A percentile compares a stretch with the other conserved stretches of the same genome.
phyloP scores from a whole-genome alignment of 2,329 filamentous ascomycete species.

The Clonostachys chloroleuca region DNA sequence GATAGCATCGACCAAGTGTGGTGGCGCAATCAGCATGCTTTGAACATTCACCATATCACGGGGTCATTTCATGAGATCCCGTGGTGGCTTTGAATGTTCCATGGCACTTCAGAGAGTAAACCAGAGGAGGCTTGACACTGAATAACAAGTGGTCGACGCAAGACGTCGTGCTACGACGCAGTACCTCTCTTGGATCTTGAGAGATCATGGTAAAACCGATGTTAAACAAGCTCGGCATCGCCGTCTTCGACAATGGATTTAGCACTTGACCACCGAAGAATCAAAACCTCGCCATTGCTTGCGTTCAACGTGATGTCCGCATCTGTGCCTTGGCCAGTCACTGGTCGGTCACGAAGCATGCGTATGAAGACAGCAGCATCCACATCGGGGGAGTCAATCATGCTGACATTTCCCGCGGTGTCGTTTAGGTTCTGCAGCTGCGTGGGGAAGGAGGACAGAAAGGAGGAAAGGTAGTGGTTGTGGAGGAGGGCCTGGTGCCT shows the following conservation, averaged over 20 bases:
- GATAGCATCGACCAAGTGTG: no score
- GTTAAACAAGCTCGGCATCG: slow-evolving; percentile 54
- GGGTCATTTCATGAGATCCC: no score
- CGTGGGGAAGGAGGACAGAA: slow-evolving; percentile 76
- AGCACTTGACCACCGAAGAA: slow-evolving; percentile 72
- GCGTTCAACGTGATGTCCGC: slow-evolving; percentile 56
- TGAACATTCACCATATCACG: no score
- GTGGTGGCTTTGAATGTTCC: no score
- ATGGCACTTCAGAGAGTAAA: no score
- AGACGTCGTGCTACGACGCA: no score
- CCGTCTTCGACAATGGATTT: slow-evolving; percentile 52
- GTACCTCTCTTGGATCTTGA: background rate
- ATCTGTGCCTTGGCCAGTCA: slow-evolving; percentile 59
- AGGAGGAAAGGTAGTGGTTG: slow-evolving; percentile 79
- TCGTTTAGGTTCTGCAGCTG: slow-evolving; percentile 84
- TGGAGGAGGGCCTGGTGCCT: slow-evolving; percentile 82
- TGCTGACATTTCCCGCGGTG: slow-evolving; percentile 80
- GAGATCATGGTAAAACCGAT: background rate
- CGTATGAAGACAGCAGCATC: slow-evolving; percentile 83
- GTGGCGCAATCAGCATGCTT: no score
- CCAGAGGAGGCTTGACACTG: no score
- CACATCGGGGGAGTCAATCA: slow-evolving; percentile 84
- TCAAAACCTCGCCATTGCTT: slow-evolving; percentile 59
- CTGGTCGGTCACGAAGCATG: slow-evolving; percentile 56
- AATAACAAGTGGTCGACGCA: no score